Evolutionary conservation across 257 asterid genomes (phyloP).

Genomic region (Gynochthodes officinalis): DNA sequence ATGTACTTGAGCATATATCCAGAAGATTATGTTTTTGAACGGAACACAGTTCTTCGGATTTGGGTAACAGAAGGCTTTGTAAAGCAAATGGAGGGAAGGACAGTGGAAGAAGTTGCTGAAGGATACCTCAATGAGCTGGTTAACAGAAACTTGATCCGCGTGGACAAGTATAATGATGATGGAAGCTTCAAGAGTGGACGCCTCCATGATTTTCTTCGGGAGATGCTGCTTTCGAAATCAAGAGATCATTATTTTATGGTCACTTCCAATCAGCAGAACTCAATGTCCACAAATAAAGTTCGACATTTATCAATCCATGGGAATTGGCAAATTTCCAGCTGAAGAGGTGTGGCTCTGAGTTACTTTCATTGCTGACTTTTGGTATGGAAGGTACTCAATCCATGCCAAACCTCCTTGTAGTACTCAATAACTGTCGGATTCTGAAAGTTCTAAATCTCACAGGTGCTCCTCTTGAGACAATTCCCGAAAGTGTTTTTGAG

Average conservation of each 20-base stretch:
- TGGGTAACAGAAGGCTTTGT: constrained; percentile 42
- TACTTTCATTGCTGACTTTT: constrained; percentile 29
- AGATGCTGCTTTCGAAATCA: constrained; percentile 29
- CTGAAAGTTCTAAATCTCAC: constrained; percentile 30
- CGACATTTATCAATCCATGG: constrained; percentile 35
- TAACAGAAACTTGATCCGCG: constrained; percentile 32
- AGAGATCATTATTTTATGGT: constrained; percentile 26
- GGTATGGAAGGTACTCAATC: constrained; percentile 18
- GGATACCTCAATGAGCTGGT: constrained; percentile 42
- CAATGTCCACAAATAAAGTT: constrained; percentile 22
- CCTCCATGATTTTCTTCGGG: constrained; percentile 34
- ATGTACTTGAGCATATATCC: constrained; percentile 36
- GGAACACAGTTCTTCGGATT: constrained; percentile 20
- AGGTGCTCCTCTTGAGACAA: constrained; percentile 21
- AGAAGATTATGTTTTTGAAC: constrained; percentile 30
- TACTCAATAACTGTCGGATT: constrained; percentile 21
- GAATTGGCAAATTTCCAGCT: not conserved
- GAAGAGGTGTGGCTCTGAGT: constrained; percentile 18
- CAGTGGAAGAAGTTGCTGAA: constrained; percentile 35
- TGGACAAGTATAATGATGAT: constrained; percentile 26
- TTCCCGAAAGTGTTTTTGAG: constrained; percentile 25
- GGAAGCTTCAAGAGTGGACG: constrained; percentile 29
- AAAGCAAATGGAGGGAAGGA: constrained; percentile 24
- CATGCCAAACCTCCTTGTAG: constrained; percentile 16
- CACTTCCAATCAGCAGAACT: constrained; percentile 15